phyloP scores from a whole-genome alignment of 495 filamentous ascomycete species.

The Tuber melanosporum region DNA sequence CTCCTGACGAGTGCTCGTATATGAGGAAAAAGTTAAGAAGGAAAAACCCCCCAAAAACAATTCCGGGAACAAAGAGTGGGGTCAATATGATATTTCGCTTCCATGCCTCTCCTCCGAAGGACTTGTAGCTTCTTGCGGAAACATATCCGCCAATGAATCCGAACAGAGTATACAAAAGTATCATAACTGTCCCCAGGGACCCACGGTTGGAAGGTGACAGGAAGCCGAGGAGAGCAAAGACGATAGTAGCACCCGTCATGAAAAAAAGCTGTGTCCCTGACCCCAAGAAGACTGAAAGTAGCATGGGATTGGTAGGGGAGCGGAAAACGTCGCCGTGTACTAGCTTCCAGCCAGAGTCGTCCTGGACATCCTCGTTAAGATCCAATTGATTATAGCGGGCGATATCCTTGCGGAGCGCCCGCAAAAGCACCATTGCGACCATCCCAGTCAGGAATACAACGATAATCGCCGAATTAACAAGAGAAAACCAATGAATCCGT shows the following conservation, averaged over 20 bases:
- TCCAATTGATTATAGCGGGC: slow-evolving; percentile 91
- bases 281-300: slow-evolving; percentile 81
- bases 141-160: slow-evolving; percentile 90
- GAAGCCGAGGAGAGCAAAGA: slow-evolving; percentile 87
- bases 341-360: slow-evolving; percentile 97
- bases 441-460: slow-evolving; percentile 85
- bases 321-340: slow-evolving; percentile 98
- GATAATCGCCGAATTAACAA: slow-evolving; percentile 89
- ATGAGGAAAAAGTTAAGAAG: slow-evolving; percentile 92
- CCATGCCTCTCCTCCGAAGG: slow-evolving; percentile 85
- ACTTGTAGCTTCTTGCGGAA: slow-evolving; percentile 83
- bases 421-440: slow-evolving; percentile 78
- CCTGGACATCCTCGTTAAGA: slow-evolving; percentile 87
- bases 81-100: slow-evolving; percentile 87
- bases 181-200: slow-evolving; percentile 81
- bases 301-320: slow-evolving; percentile 69
- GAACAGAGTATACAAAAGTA: slow-evolving; percentile 85
- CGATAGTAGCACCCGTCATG: slow-evolving; percentile 92
- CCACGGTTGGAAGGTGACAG: slow-evolving; percentile 92
- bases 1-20: slow-evolving; percentile 81
- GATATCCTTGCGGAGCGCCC: slow-evolving; percentile 88
- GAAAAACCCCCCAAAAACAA: slow-evolving; percentile 88
- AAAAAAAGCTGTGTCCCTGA: slow-evolving; percentile 95
- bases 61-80: slow-evolving; percentile 72
- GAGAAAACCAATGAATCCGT: slow-evolving; percentile 95